Conservation (phyloP, 208 protist genomes). For the Kentomonas sorsogonicus region DNA sequence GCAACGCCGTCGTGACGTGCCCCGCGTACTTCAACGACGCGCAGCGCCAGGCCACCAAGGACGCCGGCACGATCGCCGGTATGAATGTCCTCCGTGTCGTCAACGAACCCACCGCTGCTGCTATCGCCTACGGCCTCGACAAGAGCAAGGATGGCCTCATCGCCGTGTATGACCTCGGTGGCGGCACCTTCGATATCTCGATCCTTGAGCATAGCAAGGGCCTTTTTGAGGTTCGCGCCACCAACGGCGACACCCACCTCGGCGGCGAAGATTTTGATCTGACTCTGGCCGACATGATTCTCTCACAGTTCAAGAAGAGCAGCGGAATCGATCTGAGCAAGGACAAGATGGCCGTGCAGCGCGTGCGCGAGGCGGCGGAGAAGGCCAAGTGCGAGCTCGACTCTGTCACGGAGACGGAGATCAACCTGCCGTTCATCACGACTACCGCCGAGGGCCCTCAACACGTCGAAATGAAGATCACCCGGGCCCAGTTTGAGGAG, state of each 20-base stretch:
- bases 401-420: constrained; percentile 77
- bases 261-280: constrained; percentile 99
- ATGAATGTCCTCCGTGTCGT: constrained; percentile 96
- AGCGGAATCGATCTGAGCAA: constrained; percentile 90
- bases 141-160: constrained; percentile 30
- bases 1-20: constrained; percentile 93
- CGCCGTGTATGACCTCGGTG: constrained; percentile 73
- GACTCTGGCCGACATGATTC: constrained; percentile 82
- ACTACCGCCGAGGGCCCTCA: constrained; percentile 77
- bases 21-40: constrained; percentile 98
- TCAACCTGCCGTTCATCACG: constrained; percentile 97
- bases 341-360: constrained; percentile 93
- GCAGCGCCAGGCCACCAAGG: constrained; percentile 96
- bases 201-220: constrained; percentile 89
- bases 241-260: constrained; percentile 98
- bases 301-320: constrained; percentile 92
- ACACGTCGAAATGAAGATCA: constrained; percentile 81
- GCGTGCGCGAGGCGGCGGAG: constrained; percentile 96
- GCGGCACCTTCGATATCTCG: constrained; percentile 98
- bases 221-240: constrained; percentile 97
- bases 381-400: constrained; percentile 97
- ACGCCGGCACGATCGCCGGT: constrained; percentile 94
- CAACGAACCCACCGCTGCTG: constrained; percentile 98
- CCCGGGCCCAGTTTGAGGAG: constrained; percentile 90
- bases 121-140: constrained; percentile 32